Percentiles rank a stretch among this genome's conserved stretches.
Conservation (phyloP, 2,329 filamentous ascomycete genomes). For the Microdochium nivale region DNA sequence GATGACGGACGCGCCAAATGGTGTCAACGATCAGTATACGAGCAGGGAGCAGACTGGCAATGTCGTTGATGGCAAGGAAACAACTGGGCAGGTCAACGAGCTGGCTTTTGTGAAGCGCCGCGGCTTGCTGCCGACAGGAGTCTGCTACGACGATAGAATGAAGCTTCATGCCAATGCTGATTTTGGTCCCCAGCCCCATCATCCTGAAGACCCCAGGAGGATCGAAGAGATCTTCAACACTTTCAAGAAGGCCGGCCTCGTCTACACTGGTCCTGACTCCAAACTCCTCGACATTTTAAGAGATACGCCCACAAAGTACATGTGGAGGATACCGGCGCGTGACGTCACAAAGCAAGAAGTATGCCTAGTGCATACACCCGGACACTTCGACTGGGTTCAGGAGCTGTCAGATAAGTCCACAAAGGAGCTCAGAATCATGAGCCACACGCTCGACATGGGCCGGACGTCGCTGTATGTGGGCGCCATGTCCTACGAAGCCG, state of each 20-base stretch:
- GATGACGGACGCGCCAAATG: neutral
- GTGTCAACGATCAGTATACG: neutral
- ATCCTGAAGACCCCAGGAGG: constrained; percentile 87
- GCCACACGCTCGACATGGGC: constrained; percentile 49
- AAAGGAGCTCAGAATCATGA: constrained; percentile 60
- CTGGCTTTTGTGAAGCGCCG: constrained; percentile 29
- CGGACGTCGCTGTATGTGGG: constrained; percentile 79
- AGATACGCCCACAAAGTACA: constrained; percentile 48
- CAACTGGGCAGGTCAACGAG: constrained; percentile 22
- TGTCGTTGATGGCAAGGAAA: constrained; percentile 2
- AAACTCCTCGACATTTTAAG: constrained; percentile 43
- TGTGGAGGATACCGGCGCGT: constrained; percentile 72
- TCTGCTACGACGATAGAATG: constrained; percentile 92
- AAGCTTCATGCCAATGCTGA: constrained; percentile 86
- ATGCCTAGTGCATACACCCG: constrained; percentile 65
- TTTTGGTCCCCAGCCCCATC: constrained; percentile 64
- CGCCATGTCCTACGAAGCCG: constrained; percentile 70
- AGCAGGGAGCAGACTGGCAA: neutral
- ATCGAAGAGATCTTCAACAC: constrained; percentile 91
- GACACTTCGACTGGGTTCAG: constrained; percentile 73
- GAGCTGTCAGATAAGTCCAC: constrained; percentile 43
- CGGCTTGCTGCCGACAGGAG: constrained; percentile 58
- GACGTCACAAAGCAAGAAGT: constrained; percentile 75
- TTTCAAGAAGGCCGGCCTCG: constrained; percentile 72
- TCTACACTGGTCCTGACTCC: constrained; percentile 52